Conservation (phyloP, 2,329 filamentous ascomycete species). For the Paecilomyces dactylethromorphus region DNA sequence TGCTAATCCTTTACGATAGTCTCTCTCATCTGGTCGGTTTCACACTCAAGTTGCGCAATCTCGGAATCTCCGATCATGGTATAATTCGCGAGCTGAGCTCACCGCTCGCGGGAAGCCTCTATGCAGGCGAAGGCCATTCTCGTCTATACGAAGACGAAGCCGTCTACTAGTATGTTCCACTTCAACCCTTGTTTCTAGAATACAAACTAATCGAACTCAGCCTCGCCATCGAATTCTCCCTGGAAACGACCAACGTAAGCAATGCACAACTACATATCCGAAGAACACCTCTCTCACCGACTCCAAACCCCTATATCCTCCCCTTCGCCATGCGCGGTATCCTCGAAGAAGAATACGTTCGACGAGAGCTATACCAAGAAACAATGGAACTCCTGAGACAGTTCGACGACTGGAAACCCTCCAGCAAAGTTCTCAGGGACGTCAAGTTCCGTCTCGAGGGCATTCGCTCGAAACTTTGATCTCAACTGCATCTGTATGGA, state of each 20-base stretch:
- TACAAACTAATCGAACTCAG: slow-evolving; percentile 21
- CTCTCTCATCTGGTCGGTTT: slow-evolving; percentile 90
- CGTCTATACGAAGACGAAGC: slow-evolving; percentile 83
- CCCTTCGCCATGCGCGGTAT: slow-evolving; percentile 95
- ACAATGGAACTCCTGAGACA: slow-evolving; percentile 71
- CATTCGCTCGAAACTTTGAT: slow-evolving; percentile 71
- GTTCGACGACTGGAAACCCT: slow-evolving; percentile 91
- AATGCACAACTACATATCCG: slow-evolving; percentile 46
- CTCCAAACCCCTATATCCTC: slow-evolving; percentile 76
- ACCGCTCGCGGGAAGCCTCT: slow-evolving; percentile 83
- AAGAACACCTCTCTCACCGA: slow-evolving; percentile 36
- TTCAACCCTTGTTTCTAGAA: neutral
- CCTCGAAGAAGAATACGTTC: slow-evolving; percentile 85
- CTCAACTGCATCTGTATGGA: neutral
- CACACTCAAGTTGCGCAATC: slow-evolving; percentile 84
- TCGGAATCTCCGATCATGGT: slow-evolving; percentile 88
- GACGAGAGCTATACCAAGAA: slow-evolving; percentile 69
- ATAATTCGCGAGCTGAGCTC: slow-evolving; percentile 83
- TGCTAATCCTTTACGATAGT: slow-evolving; percentile 25
- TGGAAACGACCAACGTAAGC: slow-evolving; percentile 60
- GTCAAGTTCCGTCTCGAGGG: slow-evolving; percentile 92
- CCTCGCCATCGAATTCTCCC: slow-evolving; percentile 63
- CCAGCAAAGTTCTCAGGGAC: slow-evolving; percentile 85
- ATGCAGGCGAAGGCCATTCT: slow-evolving; percentile 88
- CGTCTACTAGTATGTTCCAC: slow-evolving; percentile 63